These are phyloP conservation scores for Clarireedia sp. DNA, from an alignment of 2,329 filamentous ascomycete species.

Conservation along the genomic window DNA sequence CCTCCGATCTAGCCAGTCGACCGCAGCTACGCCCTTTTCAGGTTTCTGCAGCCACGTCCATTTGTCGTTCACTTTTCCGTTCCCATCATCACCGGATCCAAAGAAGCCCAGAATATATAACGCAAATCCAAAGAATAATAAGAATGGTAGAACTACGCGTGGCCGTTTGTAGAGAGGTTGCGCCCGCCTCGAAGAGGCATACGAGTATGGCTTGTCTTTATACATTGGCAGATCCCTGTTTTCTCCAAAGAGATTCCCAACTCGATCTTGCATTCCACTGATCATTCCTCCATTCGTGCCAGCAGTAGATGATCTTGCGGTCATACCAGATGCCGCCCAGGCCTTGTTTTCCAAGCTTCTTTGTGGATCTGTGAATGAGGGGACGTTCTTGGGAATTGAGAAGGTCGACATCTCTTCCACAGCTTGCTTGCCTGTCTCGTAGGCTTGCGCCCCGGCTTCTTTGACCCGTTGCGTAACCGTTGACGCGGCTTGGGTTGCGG, in stretches of 20 bases:
- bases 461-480: constrained; percentile 41
- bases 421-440: constrained; percentile 35
- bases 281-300: constrained; percentile 33
- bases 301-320: constrained; percentile 30
- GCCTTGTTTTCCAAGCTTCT: constrained; percentile 57
- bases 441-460: constrained; percentile 41
- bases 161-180: constrained; percentile 57
- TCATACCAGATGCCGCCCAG: constrained; percentile 49
- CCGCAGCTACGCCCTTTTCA: constrained; percentile 36
- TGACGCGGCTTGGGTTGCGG: constrained; percentile 38
- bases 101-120: constrained; percentile 67
- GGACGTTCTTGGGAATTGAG: constrained; percentile 60
- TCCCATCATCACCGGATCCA: constrained; percentile 26
- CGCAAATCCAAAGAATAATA: constrained; percentile 46
- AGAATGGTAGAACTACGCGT: constrained; percentile 45
- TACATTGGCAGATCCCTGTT: constrained; percentile 75
- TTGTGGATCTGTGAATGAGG: constrained; percentile 58
- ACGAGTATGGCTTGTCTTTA: constrained; percentile 93
- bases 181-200: constrained; percentile 51
- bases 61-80: constrained; percentile 33
- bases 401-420: constrained; percentile 51
- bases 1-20: constrained; percentile 71
- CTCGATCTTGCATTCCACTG: constrained; percentile 50
- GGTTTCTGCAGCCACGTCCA: constrained; percentile 51
- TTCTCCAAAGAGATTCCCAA: constrained; percentile 57